Evolutionary conservation across 2,329 filamentous ascomycete genomes (phyloP).

Genomic region (Diaporthe velutina): DNA sequence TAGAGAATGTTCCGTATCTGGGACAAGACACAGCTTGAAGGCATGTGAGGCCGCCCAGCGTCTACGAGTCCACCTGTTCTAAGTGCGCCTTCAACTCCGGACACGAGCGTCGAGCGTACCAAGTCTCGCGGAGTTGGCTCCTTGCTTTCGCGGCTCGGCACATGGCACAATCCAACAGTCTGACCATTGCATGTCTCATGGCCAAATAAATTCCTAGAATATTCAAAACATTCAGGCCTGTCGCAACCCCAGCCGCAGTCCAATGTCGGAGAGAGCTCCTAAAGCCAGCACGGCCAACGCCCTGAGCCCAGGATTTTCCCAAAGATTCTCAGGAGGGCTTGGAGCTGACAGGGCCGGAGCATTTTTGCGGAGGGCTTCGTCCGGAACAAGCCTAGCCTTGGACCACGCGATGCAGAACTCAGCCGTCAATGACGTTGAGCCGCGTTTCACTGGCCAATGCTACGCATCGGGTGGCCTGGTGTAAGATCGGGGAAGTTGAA

Average conservation of each 20-base stretch:
- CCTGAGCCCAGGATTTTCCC: background rate
- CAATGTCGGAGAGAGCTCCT: constrained; percentile 2
- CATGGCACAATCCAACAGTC: background rate
- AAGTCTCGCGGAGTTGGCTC: background rate
- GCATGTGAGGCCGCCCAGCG: too few species aligned
- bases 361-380: constrained; percentile 13
- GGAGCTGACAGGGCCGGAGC: constrained; percentile 30
- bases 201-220: background rate
- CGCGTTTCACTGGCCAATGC: constrained; percentile 35
- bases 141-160: background rate
- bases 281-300: background rate
- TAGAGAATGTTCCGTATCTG: background rate
- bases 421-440: constrained; percentile 38
- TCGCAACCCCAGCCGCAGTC: background rate
- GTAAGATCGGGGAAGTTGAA: constrained; percentile 29
- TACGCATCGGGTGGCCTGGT: constrained; percentile 35
- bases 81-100: background rate
- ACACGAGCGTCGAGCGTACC: background rate
- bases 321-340: constrained; percentile 4
- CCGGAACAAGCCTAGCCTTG: constrained; percentile 19
- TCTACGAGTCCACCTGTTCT: background rate
- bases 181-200: background rate
- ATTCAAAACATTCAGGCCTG: background rate
- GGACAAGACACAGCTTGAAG: background rate
- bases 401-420: background rate